Base-by-base conservation (phyloP, 2,329 filamentous ascomycete genomes). In the Diaporthe sp. region DNA sequence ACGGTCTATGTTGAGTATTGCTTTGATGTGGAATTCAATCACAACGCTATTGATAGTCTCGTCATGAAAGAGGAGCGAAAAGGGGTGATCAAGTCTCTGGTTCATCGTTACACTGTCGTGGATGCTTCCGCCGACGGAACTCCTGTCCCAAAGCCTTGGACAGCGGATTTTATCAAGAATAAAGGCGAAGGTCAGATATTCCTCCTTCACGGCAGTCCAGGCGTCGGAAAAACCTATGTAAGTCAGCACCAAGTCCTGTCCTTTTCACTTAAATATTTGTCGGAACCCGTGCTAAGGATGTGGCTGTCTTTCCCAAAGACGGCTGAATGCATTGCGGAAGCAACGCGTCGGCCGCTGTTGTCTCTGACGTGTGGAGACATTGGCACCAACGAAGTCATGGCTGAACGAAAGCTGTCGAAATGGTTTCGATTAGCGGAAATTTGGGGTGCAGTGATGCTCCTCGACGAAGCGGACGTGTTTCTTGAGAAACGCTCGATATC, bases 381-480 rank as follows among this genome's bases (percentile, higher is more conserved):
- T 8, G 78, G 79, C n/a, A 79, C 77, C 0, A 64, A 67, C 6
- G 61, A 50, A 67, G 25, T 17, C 7, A 30, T 19, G 13, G 28
- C 17, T 7, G 61, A 67, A 33, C 12, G 22, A 2, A 35, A 0
- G 4, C 50, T 70, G 10, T 35, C 30, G 2, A 58, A 54, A 10
- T 70, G 67, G 67, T 45, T 70, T n/a, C 25, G 30, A 12, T 38
- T 70, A 10, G 67, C 45, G 13, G 30, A 70, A 28, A 38, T 38
- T 13, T 58, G 67, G 67, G 50, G 67, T 19, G 66, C 67, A 12
- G 17, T 78, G 75, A 69, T 77, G 25, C 70, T 79, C 5, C 72
- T 79, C 7, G 78, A 79, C 60, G 79, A 81, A 61, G 79, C 79
- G n/a, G 80, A 81, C 52, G 76, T 80, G 12, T 81, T 79, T 35